These are phyloP conservation scores for Nitzschia inconspicua DNA, from an alignment of 108 stramenopile species.

Conservation along the genomic window DNA sequence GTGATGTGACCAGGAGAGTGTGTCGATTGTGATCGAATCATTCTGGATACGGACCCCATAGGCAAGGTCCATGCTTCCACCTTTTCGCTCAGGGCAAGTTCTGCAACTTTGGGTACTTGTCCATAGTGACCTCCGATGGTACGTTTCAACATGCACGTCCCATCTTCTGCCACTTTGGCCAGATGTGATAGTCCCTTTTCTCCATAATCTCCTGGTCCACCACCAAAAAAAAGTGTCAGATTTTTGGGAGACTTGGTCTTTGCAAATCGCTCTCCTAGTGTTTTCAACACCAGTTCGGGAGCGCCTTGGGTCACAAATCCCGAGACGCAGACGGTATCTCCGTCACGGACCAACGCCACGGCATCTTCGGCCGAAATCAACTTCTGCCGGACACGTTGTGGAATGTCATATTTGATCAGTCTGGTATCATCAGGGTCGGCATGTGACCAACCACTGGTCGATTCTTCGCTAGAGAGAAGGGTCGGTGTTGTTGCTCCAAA, in stretches of 20 bases:
- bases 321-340: constrained; percentile 54
- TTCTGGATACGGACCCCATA: constrained; percentile 69
- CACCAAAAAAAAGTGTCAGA: constrained; percentile 74
- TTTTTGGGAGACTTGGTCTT: constrained; percentile 30
- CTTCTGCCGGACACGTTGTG: constrained; percentile 35
- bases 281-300: constrained; percentile 52
- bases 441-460: no score
- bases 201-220: constrained; percentile 58
- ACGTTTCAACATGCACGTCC: constrained; percentile 47
- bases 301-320: constrained; percentile 76
- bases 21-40: constrained; percentile 77
- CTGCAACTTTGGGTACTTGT: constrained; percentile 62
- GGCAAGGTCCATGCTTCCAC: constrained; percentile 80
- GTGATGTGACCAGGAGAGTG: constrained; percentile 82
- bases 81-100: constrained; percentile 51
- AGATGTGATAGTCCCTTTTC: constrained; percentile 68
- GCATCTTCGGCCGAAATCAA: constrained; percentile 47
- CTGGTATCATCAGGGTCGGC: no score
- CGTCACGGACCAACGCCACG: constrained; percentile 38
- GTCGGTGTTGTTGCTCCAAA: no score
- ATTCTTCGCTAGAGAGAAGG: no score
- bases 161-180: constrained; percentile 36
- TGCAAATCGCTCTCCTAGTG: constrained; percentile 57
- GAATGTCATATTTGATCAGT: constrained; percentile 11
- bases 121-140: constrained; percentile 82